Conservation (phyloP, 176 grass and related monocot genomes). For the Pontederia crassipes region DNA sequence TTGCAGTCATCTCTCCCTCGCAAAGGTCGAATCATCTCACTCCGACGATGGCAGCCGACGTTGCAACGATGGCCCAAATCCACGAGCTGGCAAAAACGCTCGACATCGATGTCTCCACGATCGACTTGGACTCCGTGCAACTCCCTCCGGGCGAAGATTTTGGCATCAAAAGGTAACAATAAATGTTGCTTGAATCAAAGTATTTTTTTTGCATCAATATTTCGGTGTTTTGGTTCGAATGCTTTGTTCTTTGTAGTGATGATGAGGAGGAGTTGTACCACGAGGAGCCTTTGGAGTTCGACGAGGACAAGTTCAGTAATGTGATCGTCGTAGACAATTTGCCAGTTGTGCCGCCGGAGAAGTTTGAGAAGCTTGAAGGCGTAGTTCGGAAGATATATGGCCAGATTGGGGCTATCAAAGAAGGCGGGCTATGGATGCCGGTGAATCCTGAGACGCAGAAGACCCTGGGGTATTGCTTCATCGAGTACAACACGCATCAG, state of each 20-base stretch:
- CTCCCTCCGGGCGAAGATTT: slow-evolving; percentile 66
- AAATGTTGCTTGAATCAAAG: background rate
- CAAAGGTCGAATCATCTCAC: too few relatives aligned
- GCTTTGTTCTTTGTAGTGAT: slow-evolving; percentile 29
- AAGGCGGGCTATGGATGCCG: slow-evolving; percentile 86
- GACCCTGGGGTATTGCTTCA: slow-evolving; percentile 79
- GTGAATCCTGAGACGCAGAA: slow-evolving; percentile 58
- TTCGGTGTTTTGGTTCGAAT: background rate
- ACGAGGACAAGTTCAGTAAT: slow-evolving; percentile 44
- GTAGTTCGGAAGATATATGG: slow-evolving; percentile 72
- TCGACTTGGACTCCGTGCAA: slow-evolving; percentile 50
- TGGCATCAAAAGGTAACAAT: slow-evolving; percentile 46
- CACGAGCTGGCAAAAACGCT: slow-evolving; percentile 20
- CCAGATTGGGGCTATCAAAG: slow-evolving; percentile 67
- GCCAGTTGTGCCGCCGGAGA: slow-evolving; percentile 60
- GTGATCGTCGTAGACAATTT: slow-evolving; percentile 72
- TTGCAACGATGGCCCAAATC: too few relatives aligned
- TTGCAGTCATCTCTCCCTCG: too few relatives aligned
- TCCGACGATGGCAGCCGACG: too few relatives aligned
- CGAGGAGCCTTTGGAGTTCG: slow-evolving; percentile 63
- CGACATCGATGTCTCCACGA: slow-evolving; percentile 45
- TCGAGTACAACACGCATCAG: slow-evolving; percentile 71
- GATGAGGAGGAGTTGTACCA: slow-evolving; percentile 57
- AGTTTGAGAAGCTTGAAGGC: slow-evolving; percentile 81
- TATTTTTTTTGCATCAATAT: background rate